phyloP scores from a whole-genome alignment of 345 rosid genomes.

The Syzygium aqueum region DNA sequence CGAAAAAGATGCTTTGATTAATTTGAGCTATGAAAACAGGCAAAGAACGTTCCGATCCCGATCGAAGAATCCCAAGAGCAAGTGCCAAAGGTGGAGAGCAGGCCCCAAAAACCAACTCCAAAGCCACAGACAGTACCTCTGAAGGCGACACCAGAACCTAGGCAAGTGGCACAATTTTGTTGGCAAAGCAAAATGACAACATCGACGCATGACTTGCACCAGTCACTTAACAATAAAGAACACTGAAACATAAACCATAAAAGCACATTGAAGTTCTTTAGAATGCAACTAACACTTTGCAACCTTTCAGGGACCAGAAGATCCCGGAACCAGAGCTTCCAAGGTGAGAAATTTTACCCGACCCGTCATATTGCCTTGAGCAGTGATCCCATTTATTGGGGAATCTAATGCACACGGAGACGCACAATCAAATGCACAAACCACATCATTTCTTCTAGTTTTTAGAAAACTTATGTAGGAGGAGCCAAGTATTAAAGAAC shows the following conservation, averaged over 20 bases:
- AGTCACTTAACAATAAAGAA: not conserved
- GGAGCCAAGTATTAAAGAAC: not conserved
- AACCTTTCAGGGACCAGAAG: not conserved
- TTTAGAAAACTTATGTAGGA: not conserved
- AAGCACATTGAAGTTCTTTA: not conserved
- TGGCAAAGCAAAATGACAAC: not conserved
- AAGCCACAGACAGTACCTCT: not conserved
- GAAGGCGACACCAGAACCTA: not conserved
- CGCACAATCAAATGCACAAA: not conserved
- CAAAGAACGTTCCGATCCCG: conserved; percentile 42
- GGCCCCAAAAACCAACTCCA: conserved; percentile 1
- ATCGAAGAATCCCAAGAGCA: conserved; percentile 19
- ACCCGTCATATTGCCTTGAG: not conserved
- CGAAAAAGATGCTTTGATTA: not conserved
- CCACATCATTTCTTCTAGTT: not conserved
- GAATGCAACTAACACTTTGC: not conserved
- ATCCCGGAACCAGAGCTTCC: not conserved
- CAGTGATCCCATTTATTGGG: not conserved
- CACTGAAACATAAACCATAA: not conserved
- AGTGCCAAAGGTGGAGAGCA: not conserved
- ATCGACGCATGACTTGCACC: not conserved
- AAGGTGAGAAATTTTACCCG: not conserved
- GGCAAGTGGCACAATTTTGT: not conserved
- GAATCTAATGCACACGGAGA: not conserved
- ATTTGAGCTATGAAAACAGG: conserved; percentile 16